These are phyloP conservation scores for Datura wrightii DNA, from an alignment of 257 asterid species.

Conservation along the genomic window DNA sequence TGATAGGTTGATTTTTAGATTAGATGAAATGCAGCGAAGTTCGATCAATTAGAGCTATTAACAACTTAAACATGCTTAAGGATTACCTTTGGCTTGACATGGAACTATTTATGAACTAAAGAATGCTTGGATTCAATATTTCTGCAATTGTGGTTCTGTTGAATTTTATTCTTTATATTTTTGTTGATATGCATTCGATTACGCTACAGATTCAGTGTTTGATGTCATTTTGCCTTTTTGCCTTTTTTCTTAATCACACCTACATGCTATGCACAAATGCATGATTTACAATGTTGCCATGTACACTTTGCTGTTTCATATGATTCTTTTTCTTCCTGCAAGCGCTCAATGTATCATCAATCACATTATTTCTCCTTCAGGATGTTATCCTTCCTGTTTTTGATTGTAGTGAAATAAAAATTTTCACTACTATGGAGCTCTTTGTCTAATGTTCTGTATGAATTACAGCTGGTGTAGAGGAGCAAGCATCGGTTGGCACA, in stretches of 20 bases:
- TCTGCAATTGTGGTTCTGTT: background rate
- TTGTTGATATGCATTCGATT: background rate
- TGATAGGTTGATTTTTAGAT: background rate
- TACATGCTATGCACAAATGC: background rate
- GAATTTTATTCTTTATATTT: background rate
- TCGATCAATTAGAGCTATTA: background rate
- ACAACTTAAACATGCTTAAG: background rate
- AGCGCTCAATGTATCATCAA: background rate
- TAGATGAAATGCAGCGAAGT: background rate
- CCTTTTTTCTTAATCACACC: background rate
- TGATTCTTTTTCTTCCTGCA: background rate
- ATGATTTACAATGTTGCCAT: background rate
- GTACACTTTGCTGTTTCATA: background rate
- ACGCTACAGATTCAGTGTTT: background rate
- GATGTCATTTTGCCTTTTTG: background rate
- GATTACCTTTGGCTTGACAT: background rate
- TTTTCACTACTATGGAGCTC: background rate
- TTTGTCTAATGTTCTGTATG: background rate
- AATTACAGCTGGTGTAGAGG: conserved; percentile 81
- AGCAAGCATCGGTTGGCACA: conserved; percentile 97
- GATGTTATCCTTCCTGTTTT: background rate
- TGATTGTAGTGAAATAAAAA: background rate
- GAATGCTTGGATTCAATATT: background rate
- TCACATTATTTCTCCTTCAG: background rate
- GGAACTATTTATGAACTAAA: background rate